Conservation (phyloP, 208 protist species). For the Crithidia bombi region DNA sequence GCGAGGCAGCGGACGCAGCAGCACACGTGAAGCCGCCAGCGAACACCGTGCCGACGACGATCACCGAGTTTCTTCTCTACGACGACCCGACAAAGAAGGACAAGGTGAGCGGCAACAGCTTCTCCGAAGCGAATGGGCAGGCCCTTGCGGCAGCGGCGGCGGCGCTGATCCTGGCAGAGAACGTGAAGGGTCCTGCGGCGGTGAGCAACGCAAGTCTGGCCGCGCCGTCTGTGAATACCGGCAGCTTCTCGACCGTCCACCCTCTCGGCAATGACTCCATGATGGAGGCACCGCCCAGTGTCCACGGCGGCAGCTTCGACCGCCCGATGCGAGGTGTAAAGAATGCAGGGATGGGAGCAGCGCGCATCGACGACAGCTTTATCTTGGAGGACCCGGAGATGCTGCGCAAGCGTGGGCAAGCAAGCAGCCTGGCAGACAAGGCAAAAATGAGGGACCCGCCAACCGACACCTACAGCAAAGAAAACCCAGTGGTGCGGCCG, state of each 20-base stretch:
- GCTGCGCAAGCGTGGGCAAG: too few relatives aligned
- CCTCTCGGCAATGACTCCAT: neutral
- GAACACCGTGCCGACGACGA: constrained; percentile 26
- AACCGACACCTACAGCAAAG: constrained; percentile 5
- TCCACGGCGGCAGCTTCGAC: constrained; percentile 12
- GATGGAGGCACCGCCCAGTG: neutral
- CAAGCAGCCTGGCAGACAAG: neutral
- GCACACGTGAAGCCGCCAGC: constrained; percentile 13
- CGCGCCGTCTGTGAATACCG: neutral
- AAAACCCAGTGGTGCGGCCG: neutral
- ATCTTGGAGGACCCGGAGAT: too few relatives aligned
- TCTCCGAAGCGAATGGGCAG: constrained; percentile 17
- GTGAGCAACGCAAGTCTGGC: constrained; percentile 15
- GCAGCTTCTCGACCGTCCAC: constrained; percentile 10
- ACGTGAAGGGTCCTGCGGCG: neutral
- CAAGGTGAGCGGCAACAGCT: constrained; percentile 12
- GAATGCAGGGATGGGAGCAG: neutral
- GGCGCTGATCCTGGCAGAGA: constrained; percentile 9
- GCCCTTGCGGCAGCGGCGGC: constrained; percentile 21
- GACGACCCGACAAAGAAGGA: constrained; percentile 18
- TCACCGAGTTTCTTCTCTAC: constrained; percentile 26
- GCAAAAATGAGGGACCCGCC: neutral
- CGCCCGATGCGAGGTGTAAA: neutral
- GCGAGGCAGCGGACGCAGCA: neutral
- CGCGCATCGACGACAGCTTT: constrained; percentile 5